phyloP scores from a whole-genome alignment of 2,329 filamentous ascomycete genomes.

The Venturia asperata region DNA sequence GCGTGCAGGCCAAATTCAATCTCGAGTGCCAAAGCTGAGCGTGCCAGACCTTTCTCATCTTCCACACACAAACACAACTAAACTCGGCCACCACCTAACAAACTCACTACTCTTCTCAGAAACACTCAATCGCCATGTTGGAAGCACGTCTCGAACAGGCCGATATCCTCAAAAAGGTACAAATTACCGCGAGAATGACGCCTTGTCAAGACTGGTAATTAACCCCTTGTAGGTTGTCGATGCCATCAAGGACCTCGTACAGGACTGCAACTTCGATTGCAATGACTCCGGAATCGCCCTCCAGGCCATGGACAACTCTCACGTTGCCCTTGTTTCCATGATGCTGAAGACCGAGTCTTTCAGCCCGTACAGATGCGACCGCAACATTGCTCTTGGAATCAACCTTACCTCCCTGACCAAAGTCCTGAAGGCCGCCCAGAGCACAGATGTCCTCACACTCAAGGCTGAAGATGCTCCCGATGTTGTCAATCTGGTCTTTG shows the following conservation, averaged over 20 bases:
- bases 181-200: not conserved
- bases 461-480: conserved; percentile 97
- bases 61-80: not conserved
- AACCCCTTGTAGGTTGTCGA: conserved; percentile 70
- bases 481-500: conserved; percentile 90
- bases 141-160: conserved; percentile 97
- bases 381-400: conserved; percentile 96
- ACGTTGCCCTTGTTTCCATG: conserved; percentile 98
- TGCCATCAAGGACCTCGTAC: conserved; percentile 97
- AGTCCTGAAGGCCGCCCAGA: conserved; percentile 88
- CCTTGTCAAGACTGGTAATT: not conserved
- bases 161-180: conserved; percentile 85
- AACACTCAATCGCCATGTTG: conserved; percentile 55
- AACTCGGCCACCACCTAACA: not conserved
- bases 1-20: not conserved
- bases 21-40: not conserved
- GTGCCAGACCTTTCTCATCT: not conserved
- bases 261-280: conserved; percentile 99
- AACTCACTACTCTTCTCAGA: not conserved
- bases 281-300: conserved; percentile 98
- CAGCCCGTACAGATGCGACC: conserved; percentile 93
- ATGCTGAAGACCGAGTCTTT: conserved; percentile 94
- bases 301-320: conserved; percentile 99
- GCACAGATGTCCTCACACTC: conserved; percentile 88
- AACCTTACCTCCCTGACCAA: conserved; percentile 96